A percentile compares a stretch with the other conserved stretches of the same genome.
Evolutionary conservation across 2,329 filamentous ascomycete species (phyloP).

Genomic region (Endoconidiophora polonica): DNA sequence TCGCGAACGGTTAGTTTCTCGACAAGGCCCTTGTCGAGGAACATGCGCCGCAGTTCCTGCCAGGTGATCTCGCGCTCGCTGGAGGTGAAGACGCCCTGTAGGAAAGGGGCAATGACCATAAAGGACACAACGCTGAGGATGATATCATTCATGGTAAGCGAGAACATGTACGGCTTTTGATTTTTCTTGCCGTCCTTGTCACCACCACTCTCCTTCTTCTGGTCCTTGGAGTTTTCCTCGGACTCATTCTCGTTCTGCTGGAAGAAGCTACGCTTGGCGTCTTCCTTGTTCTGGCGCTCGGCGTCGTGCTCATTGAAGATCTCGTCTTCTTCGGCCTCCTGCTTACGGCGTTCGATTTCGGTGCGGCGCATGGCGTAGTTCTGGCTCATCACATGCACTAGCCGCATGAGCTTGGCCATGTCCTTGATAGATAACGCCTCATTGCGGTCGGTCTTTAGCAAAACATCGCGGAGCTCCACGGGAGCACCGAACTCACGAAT

Average conservation of each 20-base stretch:
- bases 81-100: constrained; percentile 25
- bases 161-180: constrained; percentile 20
- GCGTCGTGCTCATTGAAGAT: constrained; percentile 8
- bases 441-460: constrained; percentile 40
- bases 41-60: constrained; percentile 89
- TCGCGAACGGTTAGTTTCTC: constrained; percentile 77
- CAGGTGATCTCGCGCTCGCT: constrained; percentile 67
- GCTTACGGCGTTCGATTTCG: constrained; percentile 3
- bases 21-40: constrained; percentile 88
- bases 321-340: background rate
- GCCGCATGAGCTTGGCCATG: constrained; percentile 41
- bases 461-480: constrained; percentile 39
- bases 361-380: constrained; percentile 17
- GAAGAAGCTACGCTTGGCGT: constrained; percentile 11
- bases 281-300: constrained; percentile 14
- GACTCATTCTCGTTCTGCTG: constrained; percentile 13
- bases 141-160: constrained; percentile 31
- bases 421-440: constrained; percentile 27
- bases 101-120: constrained; percentile 24
- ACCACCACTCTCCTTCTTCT: constrained; percentile 8
- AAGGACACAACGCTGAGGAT: constrained; percentile 33
- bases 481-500: constrained; percentile 57
- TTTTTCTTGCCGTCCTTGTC: constrained; percentile 22
- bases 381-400: constrained; percentile 39
- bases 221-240: constrained; percentile 16